A percentile compares a stretch with the other conserved stretches of the same genome.
These are phyloP conservation scores for Adansonia rubrostipa DNA, from an alignment of 441 rosid species.

Conservation along the genomic window DNA sequence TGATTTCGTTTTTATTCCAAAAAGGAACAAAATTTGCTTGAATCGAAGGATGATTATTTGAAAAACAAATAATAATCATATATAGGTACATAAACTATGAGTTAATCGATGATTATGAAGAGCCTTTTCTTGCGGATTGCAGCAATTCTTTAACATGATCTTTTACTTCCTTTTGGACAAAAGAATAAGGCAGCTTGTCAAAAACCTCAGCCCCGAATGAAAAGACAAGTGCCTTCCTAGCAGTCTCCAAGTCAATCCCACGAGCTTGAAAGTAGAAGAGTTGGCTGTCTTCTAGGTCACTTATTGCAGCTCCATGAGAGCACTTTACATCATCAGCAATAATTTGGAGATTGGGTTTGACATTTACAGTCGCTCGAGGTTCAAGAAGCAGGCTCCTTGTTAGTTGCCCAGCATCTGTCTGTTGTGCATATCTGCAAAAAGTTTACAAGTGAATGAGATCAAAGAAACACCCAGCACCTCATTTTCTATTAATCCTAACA, in stretches of 20 bases:
- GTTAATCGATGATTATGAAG: background rate
- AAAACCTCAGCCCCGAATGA: constrained; percentile 87
- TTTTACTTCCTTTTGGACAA: constrained; percentile 53
- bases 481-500: constrained; percentile 4
- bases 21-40: constrained; percentile 22
- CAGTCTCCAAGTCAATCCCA: constrained; percentile 71
- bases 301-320: constrained; percentile 95
- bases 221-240: constrained; percentile 78
- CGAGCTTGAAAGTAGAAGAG: constrained; percentile 89
- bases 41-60: background rate
- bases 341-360: constrained; percentile 89
- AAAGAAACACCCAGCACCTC: background rate
- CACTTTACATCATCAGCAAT: constrained; percentile 88
- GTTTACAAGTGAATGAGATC: background rate
- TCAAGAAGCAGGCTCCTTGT: constrained; percentile 82
- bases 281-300: constrained; percentile 87
- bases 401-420: constrained; percentile 84
- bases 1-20: background rate
- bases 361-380: constrained; percentile 80
- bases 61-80: background rate
- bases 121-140: constrained; percentile 36
- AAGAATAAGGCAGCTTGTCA: constrained; percentile 51
- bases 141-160: constrained; percentile 61
- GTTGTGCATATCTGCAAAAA: constrained; percentile 73
- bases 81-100: background rate